Conservation (phyloP, 2,329 filamentous ascomycete genomes). For the Colletotrichum ledebouriae region DNA sequence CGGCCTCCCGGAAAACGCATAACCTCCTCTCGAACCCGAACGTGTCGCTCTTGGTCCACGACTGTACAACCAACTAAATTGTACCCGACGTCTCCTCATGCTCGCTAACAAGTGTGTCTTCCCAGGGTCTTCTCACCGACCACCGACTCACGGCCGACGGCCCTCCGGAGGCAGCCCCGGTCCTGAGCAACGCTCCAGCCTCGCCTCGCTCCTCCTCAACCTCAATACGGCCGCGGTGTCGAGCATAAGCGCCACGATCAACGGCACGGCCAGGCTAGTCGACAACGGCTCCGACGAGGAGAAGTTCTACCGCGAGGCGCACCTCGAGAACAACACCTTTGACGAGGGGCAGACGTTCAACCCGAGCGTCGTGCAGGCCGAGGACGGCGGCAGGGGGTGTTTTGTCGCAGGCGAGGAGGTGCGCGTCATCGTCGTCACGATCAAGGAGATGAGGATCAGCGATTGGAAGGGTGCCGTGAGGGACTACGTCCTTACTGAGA, state of each 20-base stretch:
- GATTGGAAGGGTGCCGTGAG: constrained; percentile 96
- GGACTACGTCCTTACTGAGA: constrained; percentile 74
- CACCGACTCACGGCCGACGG: constrained; percentile 76
- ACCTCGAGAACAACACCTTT: constrained; percentile 94
- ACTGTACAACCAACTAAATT: constrained; percentile 65
- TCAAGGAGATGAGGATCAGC: constrained; percentile 87
- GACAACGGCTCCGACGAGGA: constrained; percentile 84
- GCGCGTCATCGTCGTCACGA: constrained; percentile 86
- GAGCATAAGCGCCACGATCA: constrained; percentile 93
- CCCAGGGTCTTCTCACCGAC: constrained; percentile 87
- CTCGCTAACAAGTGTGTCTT: constrained; percentile 24
- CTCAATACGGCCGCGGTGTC: constrained; percentile 91
- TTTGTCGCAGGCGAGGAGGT: constrained; percentile 88
- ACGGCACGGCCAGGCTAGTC: constrained; percentile 84
- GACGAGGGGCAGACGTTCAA: constrained; percentile 62
- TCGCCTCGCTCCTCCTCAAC: constrained; percentile 87
- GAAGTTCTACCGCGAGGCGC: constrained; percentile 82
- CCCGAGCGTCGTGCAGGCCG: constrained; percentile 54
- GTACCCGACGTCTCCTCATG: too few relatives aligned
- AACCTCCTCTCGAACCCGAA: constrained; percentile 88
- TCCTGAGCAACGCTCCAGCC: constrained; percentile 76
- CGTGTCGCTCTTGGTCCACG: constrained; percentile 95
- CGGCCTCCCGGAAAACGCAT: constrained; percentile 81
- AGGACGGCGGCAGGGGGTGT: constrained; percentile 70
- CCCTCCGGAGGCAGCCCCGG: constrained; percentile 73